Conservation (phyloP, 495 filamentous ascomycete species). For the Echria macrotheca region DNA sequence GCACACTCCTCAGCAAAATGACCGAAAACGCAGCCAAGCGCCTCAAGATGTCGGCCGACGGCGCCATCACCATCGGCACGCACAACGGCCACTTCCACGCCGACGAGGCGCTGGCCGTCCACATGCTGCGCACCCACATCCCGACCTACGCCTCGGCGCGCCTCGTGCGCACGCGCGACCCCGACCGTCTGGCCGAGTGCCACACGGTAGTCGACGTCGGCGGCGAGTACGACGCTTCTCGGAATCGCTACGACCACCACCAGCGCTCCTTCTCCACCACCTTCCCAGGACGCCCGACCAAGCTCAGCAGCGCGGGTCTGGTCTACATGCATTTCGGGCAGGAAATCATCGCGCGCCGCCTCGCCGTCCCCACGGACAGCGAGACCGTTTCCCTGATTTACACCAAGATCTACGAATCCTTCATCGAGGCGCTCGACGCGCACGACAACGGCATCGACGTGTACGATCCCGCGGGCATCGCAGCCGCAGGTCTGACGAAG, state of each 20-base stretch:
- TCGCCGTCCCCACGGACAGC: conserved; percentile 47
- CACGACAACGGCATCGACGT: conserved; percentile 90
- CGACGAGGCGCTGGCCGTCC: conserved; percentile 96
- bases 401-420: conserved; percentile 85
- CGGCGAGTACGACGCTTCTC: conserved; percentile 73
- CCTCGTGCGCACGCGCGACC: conserved; percentile 86
- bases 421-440: conserved; percentile 93
- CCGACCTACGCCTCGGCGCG: conserved; percentile 68
- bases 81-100: conserved; percentile 98
- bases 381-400: conserved; percentile 68
- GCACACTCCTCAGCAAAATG: conserved; percentile 34
- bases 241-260: conserved; percentile 91
- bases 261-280: conserved; percentile 82
- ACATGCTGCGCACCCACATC: conserved; percentile 79
- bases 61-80: conserved; percentile 68
- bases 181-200: conserved; percentile 68
- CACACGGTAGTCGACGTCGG: conserved; percentile 95
- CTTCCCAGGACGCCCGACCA: conserved; percentile 69
- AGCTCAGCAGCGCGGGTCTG: conserved; percentile 86
- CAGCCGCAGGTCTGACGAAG: conserved; percentile 63
- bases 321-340: conserved; percentile 95
- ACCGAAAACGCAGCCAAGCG: conserved; percentile 64
- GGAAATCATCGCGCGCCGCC: conserved; percentile 66
- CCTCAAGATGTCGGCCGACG: conserved; percentile 51
- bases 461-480: conserved; percentile 63